Evolutionary conservation across 2,329 filamentous ascomycete genomes (phyloP).

Genomic region (Nothopassalora personata): DNA sequence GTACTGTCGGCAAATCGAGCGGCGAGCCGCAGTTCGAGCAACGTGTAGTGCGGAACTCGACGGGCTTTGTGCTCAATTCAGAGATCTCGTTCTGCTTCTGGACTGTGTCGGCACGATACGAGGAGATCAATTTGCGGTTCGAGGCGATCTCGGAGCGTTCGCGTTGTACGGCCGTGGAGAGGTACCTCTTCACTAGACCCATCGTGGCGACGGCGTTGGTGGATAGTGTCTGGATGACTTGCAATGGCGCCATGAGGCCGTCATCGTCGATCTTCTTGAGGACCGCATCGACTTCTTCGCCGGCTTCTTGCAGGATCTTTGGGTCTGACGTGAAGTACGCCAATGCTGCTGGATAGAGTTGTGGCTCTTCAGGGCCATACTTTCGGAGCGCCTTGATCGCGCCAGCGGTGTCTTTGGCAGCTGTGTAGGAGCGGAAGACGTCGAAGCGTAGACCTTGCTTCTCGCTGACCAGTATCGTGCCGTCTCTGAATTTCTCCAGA

Average conservation of each 20-base stretch:
- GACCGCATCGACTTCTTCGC: slow-evolving; percentile 69
- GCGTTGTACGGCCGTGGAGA: slow-evolving; percentile 79
- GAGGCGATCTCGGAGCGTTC: slow-evolving; percentile 78
- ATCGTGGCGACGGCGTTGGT: slow-evolving; percentile 82
- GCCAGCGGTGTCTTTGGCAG: slow-evolving; percentile 83
- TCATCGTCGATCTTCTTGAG: slow-evolving; percentile 84
- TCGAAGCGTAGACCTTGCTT: slow-evolving; percentile 87
- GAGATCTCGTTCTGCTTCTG: slow-evolving; percentile 72
- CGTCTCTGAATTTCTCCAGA: slow-evolving; percentile 81
- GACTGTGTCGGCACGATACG: slow-evolving; percentile 78
- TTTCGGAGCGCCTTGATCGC: slow-evolving; percentile 85
- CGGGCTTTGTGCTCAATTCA: slow-evolving; percentile 71
- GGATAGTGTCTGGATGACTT: slow-evolving; percentile 88
- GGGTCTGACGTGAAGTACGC: slow-evolving; percentile 88
- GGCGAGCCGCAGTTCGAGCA: slow-evolving; percentile 75
- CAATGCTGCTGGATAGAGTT: slow-evolving; percentile 85
- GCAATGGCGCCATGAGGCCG: slow-evolving; percentile 87
- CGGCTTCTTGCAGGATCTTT: slow-evolving; percentile 75
- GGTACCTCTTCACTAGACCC: slow-evolving; percentile 93
- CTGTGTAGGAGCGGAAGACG: slow-evolving; percentile 93
- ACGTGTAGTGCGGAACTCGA: slow-evolving; percentile 83
- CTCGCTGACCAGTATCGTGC: slow-evolving; percentile 87
- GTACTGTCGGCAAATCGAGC: slow-evolving; percentile 82
- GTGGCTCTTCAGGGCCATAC: slow-evolving; percentile 85
- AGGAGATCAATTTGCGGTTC: slow-evolving; percentile 75